These are phyloP conservation scores for Dispira parvispora DNA, from an alignment of 192 early-diverging fungal species.

Conservation along the genomic window DNA sequence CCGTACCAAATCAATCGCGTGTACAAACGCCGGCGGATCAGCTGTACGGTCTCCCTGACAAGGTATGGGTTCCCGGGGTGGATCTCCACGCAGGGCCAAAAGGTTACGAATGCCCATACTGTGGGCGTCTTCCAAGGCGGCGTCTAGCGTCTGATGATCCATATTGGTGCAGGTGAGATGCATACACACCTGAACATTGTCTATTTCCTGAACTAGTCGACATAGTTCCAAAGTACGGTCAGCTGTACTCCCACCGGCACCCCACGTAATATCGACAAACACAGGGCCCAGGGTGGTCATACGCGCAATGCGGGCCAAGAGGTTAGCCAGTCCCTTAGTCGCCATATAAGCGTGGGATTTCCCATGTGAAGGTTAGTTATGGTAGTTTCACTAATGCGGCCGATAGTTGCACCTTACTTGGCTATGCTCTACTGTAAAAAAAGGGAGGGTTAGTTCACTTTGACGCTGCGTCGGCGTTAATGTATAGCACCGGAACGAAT, in stretches of 20 bases:
- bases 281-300: constrained; percentile 82
- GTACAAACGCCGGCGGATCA: constrained; percentile 39
- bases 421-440: too few species aligned
- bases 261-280: constrained; percentile 97
- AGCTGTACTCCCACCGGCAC: constrained; percentile 78
- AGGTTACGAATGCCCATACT: constrained; percentile 82
- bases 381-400: too few species aligned
- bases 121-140: constrained; percentile 67
- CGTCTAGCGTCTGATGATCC: constrained; percentile 71
- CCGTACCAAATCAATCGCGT: constrained; percentile 76
- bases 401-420: too few species aligned
- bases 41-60: background rate
- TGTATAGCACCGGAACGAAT: too few species aligned
- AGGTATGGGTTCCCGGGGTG: constrained; percentile 50
- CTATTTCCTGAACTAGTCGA: constrained; percentile 70
- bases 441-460: too few species aligned
- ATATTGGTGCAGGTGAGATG: constrained; percentile 99
- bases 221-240: constrained; percentile 82
- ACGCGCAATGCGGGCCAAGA: constrained; percentile 91
- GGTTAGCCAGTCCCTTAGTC: constrained; percentile 58
- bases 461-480: too few species aligned
- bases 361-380: too few species aligned
- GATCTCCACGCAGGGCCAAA: constrained; percentile 87
- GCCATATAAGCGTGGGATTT: too few species aligned
- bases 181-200: constrained; percentile 85